Conservation (phyloP, 495 filamentous ascomycete genomes). For the Poronia punctata region DNA sequence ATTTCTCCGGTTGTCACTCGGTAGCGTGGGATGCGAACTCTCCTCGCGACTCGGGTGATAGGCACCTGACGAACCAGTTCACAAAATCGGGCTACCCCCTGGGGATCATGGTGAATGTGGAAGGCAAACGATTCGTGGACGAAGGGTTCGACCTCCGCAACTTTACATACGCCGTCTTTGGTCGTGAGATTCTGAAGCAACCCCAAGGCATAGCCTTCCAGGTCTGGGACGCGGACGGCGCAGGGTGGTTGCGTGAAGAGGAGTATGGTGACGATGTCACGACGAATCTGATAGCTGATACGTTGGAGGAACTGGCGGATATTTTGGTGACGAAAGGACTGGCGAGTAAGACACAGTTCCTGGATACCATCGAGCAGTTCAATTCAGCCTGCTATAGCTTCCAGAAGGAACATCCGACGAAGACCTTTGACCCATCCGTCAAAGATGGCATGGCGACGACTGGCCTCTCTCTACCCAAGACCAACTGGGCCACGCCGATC, state of each 20-base stretch:
- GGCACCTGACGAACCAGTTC: constrained; percentile 52
- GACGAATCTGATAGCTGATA: constrained; percentile 38
- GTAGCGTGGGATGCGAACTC: constrained; percentile 58
- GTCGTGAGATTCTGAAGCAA: constrained; percentile 48
- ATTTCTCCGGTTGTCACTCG: constrained; percentile 57
- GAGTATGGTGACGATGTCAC: constrained; percentile 53
- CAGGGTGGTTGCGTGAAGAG: constrained; percentile 43
- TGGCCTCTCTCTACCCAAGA: constrained; percentile 42
- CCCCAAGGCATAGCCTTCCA: constrained; percentile 52
- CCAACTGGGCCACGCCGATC: constrained; percentile 57
- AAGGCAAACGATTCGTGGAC: constrained; percentile 55
- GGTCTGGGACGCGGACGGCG: constrained; percentile 49
- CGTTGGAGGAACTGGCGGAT: constrained; percentile 47
- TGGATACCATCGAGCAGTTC: constrained; percentile 43
- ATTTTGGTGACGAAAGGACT: constrained; percentile 39
- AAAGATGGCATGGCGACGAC: constrained; percentile 50
- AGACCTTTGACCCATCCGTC: constrained; percentile 46
- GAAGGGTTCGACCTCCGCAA: constrained; percentile 57
- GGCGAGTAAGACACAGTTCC: constrained; percentile 30
- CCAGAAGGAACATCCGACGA: constrained; percentile 29
- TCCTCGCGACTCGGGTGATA: constrained; percentile 41
- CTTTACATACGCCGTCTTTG: constrained; percentile 59
- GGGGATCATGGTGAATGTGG: constrained; percentile 52
- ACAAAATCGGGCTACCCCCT: constrained; percentile 63
- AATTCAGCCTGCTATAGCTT: constrained; percentile 43